Conservation (phyloP, 345 rosid genomes). For the Pistacia vera region DNA sequence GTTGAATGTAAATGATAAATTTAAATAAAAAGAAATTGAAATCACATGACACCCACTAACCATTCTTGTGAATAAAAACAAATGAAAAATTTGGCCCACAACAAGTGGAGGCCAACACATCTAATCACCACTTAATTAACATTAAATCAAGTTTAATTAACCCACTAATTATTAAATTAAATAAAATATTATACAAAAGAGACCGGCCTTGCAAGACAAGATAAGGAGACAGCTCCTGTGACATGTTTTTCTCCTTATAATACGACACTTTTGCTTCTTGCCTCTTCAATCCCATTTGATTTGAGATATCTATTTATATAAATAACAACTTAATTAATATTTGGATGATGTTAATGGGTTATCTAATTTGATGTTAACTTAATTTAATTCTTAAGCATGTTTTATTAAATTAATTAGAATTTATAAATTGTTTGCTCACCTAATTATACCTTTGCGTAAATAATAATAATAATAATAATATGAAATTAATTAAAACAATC, state of each 20-base stretch:
- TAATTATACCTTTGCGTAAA: too few species aligned
- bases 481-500: too few species aligned
- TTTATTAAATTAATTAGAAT: neutral
- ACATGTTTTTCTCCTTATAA: neutral
- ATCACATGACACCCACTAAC: conserved; percentile 31
- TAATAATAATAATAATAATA: too few species aligned
- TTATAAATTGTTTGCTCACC: too few species aligned
- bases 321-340: too few species aligned
- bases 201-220: conserved; percentile 37
- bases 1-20: too few species aligned
- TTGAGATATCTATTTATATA: too few species aligned
- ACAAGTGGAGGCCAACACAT: conserved; percentile 39
- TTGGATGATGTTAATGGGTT: neutral
- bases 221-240: conserved; percentile 18
- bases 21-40: too few species aligned
- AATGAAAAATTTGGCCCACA: conserved; percentile 28
- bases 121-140: conserved; percentile 5
- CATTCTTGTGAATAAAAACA: conserved; percentile 45
- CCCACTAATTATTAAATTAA: neutral
- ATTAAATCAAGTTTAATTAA: neutral
- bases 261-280: neutral
- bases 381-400: neutral
- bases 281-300: too few species aligned
- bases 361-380: neutral
- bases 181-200: neutral